phyloP scores from a whole-genome alignment of 2,329 filamentous ascomycete genomes.

The Beauveria asiatica region DNA sequence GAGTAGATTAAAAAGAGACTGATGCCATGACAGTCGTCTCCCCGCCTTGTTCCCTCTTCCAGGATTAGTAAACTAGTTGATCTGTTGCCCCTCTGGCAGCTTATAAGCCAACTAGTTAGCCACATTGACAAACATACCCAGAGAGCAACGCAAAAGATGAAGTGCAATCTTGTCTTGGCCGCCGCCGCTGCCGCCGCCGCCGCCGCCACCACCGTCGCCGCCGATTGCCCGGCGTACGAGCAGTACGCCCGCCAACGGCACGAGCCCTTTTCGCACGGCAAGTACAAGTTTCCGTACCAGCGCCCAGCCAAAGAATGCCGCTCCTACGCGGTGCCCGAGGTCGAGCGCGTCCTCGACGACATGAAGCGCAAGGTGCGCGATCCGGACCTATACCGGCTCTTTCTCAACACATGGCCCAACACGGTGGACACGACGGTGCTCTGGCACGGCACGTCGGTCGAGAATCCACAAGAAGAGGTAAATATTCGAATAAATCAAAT shows the following conservation, averaged over 20 bases:
- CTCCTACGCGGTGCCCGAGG: conserved; percentile 67
- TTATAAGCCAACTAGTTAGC: no score
- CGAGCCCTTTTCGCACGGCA: conserved; percentile 67
- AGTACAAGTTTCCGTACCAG: conserved; percentile 69
- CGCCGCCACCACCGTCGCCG: conserved; percentile 17
- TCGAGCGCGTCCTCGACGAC: conserved; percentile 66
- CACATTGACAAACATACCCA: no score
- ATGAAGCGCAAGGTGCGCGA: conserved; percentile 65
- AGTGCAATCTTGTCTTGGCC: not conserved
- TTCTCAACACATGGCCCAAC: conserved; percentile 66
- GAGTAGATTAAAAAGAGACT: no score
- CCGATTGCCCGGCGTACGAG: conserved; percentile 27
- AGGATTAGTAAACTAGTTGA: not conserved
- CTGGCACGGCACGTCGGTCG: conserved; percentile 54
- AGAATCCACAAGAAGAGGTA: conserved; percentile 51
- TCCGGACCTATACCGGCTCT: conserved; percentile 63
- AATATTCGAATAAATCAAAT: no score
- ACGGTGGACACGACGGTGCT: conserved; percentile 65
- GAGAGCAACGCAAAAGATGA: not conserved
- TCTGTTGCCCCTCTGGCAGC: not conserved
- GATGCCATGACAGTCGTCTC: no score
- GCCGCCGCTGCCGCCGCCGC: conserved; percentile 17
- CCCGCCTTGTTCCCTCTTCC: no score
- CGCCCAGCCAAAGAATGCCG: conserved; percentile 68
- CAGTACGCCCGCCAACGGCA: conserved; percentile 36